A percentile compares a stretch with the other conserved stretches of the same genome.
phyloP scores from a whole-genome alignment of 352 stramenopile genomes.

The Pythium folliculosum region DNA sequence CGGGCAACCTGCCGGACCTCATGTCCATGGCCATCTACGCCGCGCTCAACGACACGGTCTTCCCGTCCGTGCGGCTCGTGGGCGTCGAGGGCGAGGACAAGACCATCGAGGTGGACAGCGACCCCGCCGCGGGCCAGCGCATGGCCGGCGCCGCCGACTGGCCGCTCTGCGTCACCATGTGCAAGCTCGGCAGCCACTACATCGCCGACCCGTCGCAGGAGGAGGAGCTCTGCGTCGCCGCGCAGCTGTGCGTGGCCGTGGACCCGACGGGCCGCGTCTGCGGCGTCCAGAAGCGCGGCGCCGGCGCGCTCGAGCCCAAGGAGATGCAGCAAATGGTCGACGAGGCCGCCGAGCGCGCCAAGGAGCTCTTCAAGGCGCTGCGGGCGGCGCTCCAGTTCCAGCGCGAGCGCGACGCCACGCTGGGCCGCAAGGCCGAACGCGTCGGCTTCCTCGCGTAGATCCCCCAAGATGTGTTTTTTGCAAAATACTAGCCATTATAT shows the following conservation, averaged over 20 bases:
- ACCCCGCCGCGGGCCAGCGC: conserved; percentile 57
- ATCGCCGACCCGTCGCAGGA: conserved; percentile 72
- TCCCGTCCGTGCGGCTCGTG: conserved; percentile 68
- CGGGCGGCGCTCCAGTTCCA: conserved; percentile 52
- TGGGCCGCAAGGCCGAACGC: conserved; percentile 54
- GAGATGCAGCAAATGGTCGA: conserved; percentile 85
- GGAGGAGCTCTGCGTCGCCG: conserved; percentile 76
- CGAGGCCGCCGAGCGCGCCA: conserved; percentile 60
- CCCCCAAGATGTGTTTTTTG: background rate
- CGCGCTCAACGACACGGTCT: conserved; percentile 78
- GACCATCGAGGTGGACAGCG: conserved; percentile 73
- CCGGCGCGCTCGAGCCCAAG: conserved; percentile 64
- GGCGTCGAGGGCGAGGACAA: conserved; percentile 77
- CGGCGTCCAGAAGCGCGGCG: conserved; percentile 75
- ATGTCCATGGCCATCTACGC: conserved; percentile 83
- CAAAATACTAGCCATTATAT: conserved; percentile 11
- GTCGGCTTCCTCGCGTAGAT: conserved; percentile 55
- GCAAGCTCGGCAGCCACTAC: conserved; percentile 71
- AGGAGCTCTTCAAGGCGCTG: conserved; percentile 66
- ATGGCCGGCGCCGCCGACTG: conserved; percentile 52
- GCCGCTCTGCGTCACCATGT: conserved; percentile 76
- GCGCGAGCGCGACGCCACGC: conserved; percentile 43
- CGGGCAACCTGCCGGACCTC: conserved; percentile 68
- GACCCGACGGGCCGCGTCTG: conserved; percentile 61
- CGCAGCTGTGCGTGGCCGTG: conserved; percentile 73